Base-by-base conservation (phyloP, 2,329 filamentous ascomycete species). In the Aspergillus versicolor region DNA sequence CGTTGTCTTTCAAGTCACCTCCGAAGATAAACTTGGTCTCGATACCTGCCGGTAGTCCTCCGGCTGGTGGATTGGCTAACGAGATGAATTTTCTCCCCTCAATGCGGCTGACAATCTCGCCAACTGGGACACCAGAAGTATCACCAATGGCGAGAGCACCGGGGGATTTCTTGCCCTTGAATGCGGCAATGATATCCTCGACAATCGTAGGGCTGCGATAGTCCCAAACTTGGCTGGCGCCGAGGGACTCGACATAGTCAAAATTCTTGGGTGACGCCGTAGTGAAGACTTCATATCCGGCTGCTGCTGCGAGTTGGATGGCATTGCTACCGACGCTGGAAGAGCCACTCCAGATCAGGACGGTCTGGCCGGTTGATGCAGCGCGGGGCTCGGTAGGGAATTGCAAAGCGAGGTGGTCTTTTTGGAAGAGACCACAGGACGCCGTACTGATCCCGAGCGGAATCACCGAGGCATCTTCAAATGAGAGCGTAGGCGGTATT, bases 201-300 rank as follows among this genome's bases (percentile, higher is more conserved):
- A 63, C 37, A 2, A 67, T 52, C 3, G 53, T 62, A 1, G 41
- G 15, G 9, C 47, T 60, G 11, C 69, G 70, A 62, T 81, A 82
- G 61, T 82, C 80, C 42, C 79, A 79, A 0, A 75, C 76, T 1
- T 72, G 59, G n/a, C 61, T 68, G 1, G 79, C 79, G 1, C 81
- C 81, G 0, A 83, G 73, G 7, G 63, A 60, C 57, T 75, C 77
- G n/a, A 79, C 70, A 17, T 50, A 57, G 3, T 53, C 56, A 13
- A 57, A 56, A 32, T 62, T 62, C 46, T 48, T 52, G 9, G 58
- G 50, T 3, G 58, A 61, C 1, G 58, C 50, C 0, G 61, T 62
- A 2, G 56, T 54, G 12, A 62, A 15, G 11, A 61, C 58, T 12
- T 57, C 56, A 17, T 52, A 62, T 0, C 63, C 63, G 1, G 63